phyloP scores from a whole-genome alignment of 192 early-diverging fungal species.

The Jimgerdemannia flammicorona region DNA sequence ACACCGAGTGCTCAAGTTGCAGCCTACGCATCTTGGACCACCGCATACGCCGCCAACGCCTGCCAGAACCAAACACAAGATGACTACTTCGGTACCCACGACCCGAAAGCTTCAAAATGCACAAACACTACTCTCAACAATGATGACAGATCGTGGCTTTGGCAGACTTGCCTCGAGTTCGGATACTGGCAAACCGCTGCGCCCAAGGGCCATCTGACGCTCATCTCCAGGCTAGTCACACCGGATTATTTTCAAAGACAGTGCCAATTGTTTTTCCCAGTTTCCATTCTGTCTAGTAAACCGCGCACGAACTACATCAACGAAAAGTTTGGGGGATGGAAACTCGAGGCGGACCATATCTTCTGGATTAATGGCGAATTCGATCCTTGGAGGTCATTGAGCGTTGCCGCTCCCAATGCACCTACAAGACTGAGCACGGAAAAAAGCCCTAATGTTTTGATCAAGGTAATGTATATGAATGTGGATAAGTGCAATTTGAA shows the following conservation, averaged over 20 bases:
- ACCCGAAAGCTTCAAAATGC: not conserved
- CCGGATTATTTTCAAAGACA: constrained; percentile 8
- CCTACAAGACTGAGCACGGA: not conserved
- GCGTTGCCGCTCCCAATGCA: constrained; percentile 21
- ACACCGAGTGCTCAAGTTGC: not conserved
- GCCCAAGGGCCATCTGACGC: constrained; percentile 23
- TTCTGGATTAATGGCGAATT: constrained; percentile 65
- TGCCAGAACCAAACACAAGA: not conserved
- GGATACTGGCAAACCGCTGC: constrained; percentile 60
- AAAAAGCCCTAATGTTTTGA: not conserved
- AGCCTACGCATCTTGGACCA: not conserved
- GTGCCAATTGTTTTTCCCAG: constrained; percentile 12
- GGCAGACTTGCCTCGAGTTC: constrained; percentile 69
- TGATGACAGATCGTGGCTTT: constrained; percentile 25
- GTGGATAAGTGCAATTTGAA: not conserved
- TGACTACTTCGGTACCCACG: constrained; percentile 18
- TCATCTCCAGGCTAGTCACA: constrained; percentile 33
- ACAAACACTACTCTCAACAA: constrained; percentile 4
- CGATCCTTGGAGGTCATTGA: constrained; percentile 60
- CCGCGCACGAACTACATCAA: constrained; percentile 12
- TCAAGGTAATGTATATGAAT: not conserved
- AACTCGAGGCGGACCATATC: constrained; percentile 40
- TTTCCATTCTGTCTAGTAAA: constrained; percentile 3
- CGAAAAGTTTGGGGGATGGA: not conserved
- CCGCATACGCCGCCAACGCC: not conserved